Percentiles rank a stretch among this genome's conserved stretches.
Conservation (phyloP, 2,329 filamentous ascomycete species). For the Fusarium aywerte region DNA sequence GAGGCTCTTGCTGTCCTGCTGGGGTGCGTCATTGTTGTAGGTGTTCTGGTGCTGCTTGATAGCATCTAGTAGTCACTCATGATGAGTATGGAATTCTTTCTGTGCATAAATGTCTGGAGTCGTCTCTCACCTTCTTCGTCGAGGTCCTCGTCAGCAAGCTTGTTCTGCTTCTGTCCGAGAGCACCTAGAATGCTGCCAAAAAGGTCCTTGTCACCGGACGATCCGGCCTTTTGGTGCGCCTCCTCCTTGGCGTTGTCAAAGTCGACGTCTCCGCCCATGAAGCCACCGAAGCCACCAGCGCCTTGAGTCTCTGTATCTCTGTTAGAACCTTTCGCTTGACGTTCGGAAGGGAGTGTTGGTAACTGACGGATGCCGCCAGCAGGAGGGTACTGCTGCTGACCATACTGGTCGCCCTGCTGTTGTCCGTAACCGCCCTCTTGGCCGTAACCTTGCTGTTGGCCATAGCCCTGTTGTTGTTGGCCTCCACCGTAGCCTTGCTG, state of each 20-base stretch:
- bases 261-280: constrained; percentile 59
- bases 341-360: background rate
- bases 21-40: constrained; percentile 66
- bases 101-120: too few species aligned
- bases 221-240: constrained; percentile 59
- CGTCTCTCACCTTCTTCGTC: constrained; percentile 59
- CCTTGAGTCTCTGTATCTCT: constrained; percentile 49
- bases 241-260: constrained; percentile 60
- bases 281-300: constrained; percentile 52
- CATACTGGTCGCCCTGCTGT: constrained; percentile 21
- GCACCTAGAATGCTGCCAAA: constrained; percentile 61
- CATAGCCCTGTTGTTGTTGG: constrained; percentile 27
- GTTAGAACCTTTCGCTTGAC: constrained; percentile 10
- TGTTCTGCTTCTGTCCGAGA: constrained; percentile 61
- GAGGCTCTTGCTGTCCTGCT: constrained; percentile 62
- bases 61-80: constrained; percentile 61
- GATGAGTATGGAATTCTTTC: background rate
- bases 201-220: constrained; percentile 59
- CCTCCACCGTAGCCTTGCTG: constrained; percentile 19
- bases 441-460: constrained; percentile 19
- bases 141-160: constrained; percentile 60
- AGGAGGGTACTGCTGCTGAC: constrained; percentile 38
- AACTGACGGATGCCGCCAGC: constrained; percentile 47
- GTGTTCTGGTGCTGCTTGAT: constrained; percentile 80
- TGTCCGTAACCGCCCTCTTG: constrained; percentile 20